A percentile compares a stretch with the other conserved stretches of the same genome.
Conservation (phyloP, 2,329 filamentous ascomycete genomes). For the Ophiocordyceps sinensis region DNA sequence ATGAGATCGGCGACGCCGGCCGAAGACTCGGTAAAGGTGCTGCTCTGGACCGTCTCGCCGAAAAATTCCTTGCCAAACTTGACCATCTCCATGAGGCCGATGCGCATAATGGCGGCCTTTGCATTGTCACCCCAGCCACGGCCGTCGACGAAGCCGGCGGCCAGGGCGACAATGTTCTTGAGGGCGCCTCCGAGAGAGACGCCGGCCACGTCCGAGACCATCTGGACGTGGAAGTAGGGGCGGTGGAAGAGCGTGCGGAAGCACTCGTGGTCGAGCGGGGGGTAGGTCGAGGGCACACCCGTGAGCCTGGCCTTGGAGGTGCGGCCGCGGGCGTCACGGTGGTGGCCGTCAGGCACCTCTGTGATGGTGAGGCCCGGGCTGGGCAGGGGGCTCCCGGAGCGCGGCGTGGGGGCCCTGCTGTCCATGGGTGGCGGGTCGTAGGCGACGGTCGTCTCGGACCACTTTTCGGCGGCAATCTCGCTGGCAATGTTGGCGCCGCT, state of each 20-base stretch:
- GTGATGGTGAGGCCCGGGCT: constrained; percentile 35
- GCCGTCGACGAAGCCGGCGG: constrained; percentile 88
- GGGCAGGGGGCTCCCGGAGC: constrained; percentile 24
- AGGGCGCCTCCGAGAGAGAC: constrained; percentile 88
- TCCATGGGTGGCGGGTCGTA: constrained; percentile 89
- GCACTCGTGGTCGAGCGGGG: constrained; percentile 69
- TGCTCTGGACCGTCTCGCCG: constrained; percentile 59
- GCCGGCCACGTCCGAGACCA: constrained; percentile 90
- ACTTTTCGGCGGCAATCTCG: constrained; percentile 91
- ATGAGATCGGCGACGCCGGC: constrained; percentile 92
- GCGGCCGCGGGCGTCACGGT: constrained; percentile 55
- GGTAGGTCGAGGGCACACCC: constrained; percentile 68
- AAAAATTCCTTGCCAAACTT: constrained; percentile 94
- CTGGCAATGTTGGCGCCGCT: constrained; percentile 93
- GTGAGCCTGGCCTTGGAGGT: constrained; percentile 56
- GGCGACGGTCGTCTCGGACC: constrained; percentile 91
- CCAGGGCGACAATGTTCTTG: constrained; percentile 93
- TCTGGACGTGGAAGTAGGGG: constrained; percentile 92
- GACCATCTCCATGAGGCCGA: constrained; percentile 92
- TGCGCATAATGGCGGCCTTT: constrained; percentile 96
- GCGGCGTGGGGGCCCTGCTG: constrained; percentile 52
- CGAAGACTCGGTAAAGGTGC: constrained; percentile 93
- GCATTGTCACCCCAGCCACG: constrained; percentile 97
- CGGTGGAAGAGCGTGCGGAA: constrained; percentile 84
- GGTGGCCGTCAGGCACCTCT: constrained; percentile 42